A percentile compares a stretch with the other conserved stretches of the same genome.
phyloP scores from a whole-genome alignment of 164 flowering plant genomes.

The Tetrastigma voinierianum region DNA sequence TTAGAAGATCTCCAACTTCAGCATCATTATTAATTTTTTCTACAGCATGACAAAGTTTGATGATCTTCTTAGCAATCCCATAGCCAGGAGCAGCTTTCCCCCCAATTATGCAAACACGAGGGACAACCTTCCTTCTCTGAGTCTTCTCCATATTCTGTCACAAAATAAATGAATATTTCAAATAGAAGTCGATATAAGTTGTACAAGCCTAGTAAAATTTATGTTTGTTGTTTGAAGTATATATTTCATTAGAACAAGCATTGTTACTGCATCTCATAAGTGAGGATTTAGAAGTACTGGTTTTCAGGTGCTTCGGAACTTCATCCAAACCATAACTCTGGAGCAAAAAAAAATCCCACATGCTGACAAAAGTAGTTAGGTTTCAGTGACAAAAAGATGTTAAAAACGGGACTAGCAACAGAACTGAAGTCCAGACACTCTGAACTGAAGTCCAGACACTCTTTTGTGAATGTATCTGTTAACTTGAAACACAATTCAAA shows the following conservation, averaged over 20 bases:
- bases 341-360: background rate
- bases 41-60: constrained; percentile 55
- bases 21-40: constrained; percentile 54
- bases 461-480: background rate
- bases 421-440: background rate
- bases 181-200: background rate
- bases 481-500: background rate
- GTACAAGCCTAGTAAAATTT: background rate
- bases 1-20: constrained; percentile 52
- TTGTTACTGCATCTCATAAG: background rate
- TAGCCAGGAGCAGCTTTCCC: constrained; percentile 69
- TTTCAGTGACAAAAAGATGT: background rate
- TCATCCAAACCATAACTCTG: background rate
- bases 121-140: constrained; percentile 43
- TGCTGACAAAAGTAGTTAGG: background rate
- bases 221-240: background rate
- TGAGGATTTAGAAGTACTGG: background rate
- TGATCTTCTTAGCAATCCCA: constrained; percentile 50
- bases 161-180: background rate
- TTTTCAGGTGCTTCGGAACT: background rate
- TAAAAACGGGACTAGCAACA: background rate
- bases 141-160: constrained; percentile 42
- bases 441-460: background rate
- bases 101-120: constrained; percentile 59
- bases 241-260: background rate